Evolutionary conservation across 192 early-diverging fungal genomes (phyloP), one percentile per base, ranked within the genome.

Genomic region (Backusella tuberculispora): DNA sequence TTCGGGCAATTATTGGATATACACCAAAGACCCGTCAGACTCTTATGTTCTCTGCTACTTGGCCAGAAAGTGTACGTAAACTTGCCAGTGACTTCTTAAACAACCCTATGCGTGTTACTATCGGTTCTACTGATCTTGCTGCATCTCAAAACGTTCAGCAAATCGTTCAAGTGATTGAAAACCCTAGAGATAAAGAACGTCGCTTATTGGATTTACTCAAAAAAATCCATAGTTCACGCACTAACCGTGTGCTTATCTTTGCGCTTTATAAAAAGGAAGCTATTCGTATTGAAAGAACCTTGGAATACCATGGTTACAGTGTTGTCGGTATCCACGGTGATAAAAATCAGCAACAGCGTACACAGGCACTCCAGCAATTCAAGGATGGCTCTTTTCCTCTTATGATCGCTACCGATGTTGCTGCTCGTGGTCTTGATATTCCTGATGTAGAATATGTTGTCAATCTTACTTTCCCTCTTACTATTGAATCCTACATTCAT

Each of bases 241-340:
- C 90, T 75, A 96, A 96, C 87, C 90, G 93, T 67, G 91, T 97
- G 56, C 86, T 98, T 72, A 91, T 99, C 37, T 98, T 99, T 88
- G 96, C 90, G 12, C 85, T 99, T 40, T 98, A 97, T 85, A 98
- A 99, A 80, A 98, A 97, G 87, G 96, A 97, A 84, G 98, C 95
- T 6, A 85, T 86, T 12, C 86, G 94, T 19, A 78, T 98, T 10
- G 96, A 98, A 77, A 78, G 84, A 69, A 84, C 88, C 68, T 80
- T 99, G 41, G 79, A 83, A 78, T 73, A 86, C 45, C 85, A 90
- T 40, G 96, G 96, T 43, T 99, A 86, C 81, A 93, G 90, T 67
- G 93, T 92, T 26, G 89, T 87, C 12, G 91, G 90, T 6, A 97
- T 98, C 72, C 96, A 98, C 75, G 96, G 98, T 63, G 96, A 99